A percentile compares a stretch with the other conserved stretches of the same genome.
Evolutionary conservation across 345 rosid genomes (phyloP).

Genomic region (Pelargonium nanum): DNA sequence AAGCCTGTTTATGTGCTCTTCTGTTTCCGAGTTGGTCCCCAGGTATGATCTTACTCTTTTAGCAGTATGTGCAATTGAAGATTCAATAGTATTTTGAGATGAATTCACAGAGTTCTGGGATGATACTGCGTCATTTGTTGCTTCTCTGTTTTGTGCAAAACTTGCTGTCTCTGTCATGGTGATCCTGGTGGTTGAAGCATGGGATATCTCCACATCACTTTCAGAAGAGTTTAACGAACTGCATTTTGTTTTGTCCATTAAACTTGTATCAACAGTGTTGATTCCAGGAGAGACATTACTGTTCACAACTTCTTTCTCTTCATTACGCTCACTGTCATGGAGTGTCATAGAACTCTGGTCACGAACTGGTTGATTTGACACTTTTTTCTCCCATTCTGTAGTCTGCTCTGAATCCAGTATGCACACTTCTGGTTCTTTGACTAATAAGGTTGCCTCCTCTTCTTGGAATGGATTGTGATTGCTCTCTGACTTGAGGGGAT

Average conservation of each 20-base stretch:
- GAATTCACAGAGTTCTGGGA: constrained; percentile 53
- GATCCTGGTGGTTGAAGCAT: constrained; percentile 18
- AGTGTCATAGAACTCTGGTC: constrained; percentile 31
- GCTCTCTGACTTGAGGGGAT: constrained; percentile 33
- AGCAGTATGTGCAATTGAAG: constrained; percentile 27
- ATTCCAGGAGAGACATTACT: constrained; percentile 33
- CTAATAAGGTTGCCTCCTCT: constrained; percentile 26
- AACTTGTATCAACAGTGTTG: constrained; percentile 27
- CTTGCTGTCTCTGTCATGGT: constrained; percentile 19
- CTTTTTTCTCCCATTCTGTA: constrained; percentile 21
- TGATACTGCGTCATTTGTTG: constrained; percentile 21
- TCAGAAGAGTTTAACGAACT: constrained; percentile 16
- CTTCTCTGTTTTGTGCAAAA: constrained; percentile 13
- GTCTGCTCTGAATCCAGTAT: constrained; percentile 39
- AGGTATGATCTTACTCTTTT: constrained; percentile 47
- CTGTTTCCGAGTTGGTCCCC: constrained; percentile 34
- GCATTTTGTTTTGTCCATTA: constrained; percentile 22
- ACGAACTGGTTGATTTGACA: constrained; percentile 23
- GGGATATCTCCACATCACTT: constrained; percentile 16
- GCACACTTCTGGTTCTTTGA: constrained; percentile 29
- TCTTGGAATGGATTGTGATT: constrained; percentile 18
- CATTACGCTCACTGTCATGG: constrained; percentile 17
- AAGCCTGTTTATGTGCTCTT: constrained; percentile 13
- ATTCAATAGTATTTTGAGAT: constrained; percentile 33
- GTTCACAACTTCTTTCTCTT: constrained; percentile 37